Conservation (phyloP, 306 rosid species). For the Astragalus membranaceus region DNA sequence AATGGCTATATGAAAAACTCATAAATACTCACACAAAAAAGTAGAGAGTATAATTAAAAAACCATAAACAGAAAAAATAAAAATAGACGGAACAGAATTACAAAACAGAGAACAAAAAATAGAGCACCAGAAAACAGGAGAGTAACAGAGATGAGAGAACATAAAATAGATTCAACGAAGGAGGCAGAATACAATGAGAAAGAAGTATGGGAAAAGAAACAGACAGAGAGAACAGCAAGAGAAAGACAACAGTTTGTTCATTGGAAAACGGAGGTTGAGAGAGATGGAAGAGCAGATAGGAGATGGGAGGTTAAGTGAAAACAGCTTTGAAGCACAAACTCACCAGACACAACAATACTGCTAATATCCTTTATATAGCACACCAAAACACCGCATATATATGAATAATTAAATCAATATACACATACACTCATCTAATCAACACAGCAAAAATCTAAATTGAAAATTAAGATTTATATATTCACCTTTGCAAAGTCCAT, state of each 20-base stretch:
- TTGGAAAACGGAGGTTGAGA: neutral
- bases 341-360: too few species aligned
- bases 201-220: neutral
- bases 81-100: neutral
- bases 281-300: neutral
- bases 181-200: neutral
- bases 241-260: neutral
- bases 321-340: neutral
- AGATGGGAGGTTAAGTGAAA: neutral
- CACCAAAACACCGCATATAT: too few species aligned
- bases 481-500: too few species aligned
- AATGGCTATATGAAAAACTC: neutral
- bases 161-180: neutral
- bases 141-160: neutral
- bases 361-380: too few species aligned
- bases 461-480: too few species aligned
- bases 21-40: neutral
- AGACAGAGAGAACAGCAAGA: neutral
- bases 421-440: too few species aligned
- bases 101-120: neutral
- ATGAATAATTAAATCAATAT: too few species aligned
- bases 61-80: neutral
- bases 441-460: too few species aligned
- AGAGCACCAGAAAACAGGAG: neutral
- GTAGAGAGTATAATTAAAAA: neutral